These are phyloP conservation scores for Neodidymelliopsis sp. DNA, from an alignment of 2,329 filamentous ascomycete genomes.

Conservation along the genomic window DNA sequence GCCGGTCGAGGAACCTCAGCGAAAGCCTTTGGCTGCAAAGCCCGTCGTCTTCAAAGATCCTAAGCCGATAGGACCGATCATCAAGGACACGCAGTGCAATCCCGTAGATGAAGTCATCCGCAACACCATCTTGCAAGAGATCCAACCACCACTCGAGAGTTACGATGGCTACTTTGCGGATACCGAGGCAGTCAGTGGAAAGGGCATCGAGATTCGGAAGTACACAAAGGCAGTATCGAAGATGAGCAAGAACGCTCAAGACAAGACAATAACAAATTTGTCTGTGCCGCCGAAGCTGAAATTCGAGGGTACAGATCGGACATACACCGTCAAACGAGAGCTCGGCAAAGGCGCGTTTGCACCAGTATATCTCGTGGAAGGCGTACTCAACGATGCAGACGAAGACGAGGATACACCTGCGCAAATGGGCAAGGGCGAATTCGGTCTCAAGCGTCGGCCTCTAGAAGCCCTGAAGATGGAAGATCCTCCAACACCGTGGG, in stretches of 20 bases:
- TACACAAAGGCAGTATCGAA: slow-evolving; percentile 74
- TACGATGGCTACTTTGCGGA: slow-evolving; percentile 85
- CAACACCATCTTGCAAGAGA: slow-evolving; percentile 74
- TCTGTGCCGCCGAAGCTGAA: slow-evolving; percentile 69
- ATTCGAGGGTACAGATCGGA: slow-evolving; percentile 69
- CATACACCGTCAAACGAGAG: slow-evolving; percentile 82
- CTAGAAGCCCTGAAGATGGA: slow-evolving; percentile 96
- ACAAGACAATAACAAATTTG: slow-evolving; percentile 69
- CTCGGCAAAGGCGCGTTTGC: slow-evolving; percentile 94
- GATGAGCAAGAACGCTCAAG: slow-evolving; percentile 59
- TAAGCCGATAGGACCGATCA: slow-evolving; percentile 71
- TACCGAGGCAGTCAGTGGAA: slow-evolving; percentile 67
- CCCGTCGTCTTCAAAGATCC: slow-evolving; percentile 49
- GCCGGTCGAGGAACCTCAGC: slow-evolving; percentile 20
- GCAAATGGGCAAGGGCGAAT: slow-evolving; percentile 68
- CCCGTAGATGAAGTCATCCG: slow-evolving; percentile 82
- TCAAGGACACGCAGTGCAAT: slow-evolving; percentile 86
- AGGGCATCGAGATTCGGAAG: slow-evolving; percentile 78
- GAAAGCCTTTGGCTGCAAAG: slow-evolving; percentile 32
- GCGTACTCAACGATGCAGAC: slow-evolving; percentile 61
- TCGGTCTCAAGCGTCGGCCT: slow-evolving; percentile 63
- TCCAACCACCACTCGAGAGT: slow-evolving; percentile 74
- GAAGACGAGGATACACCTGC: slow-evolving; percentile 54
- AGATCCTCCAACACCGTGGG: slow-evolving; percentile 86
- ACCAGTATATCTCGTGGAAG: slow-evolving; percentile 90